Evolutionary conservation across 1,284 basidiomycete genomes (phyloP).

Genomic region (Puccinia triticina): DNA sequence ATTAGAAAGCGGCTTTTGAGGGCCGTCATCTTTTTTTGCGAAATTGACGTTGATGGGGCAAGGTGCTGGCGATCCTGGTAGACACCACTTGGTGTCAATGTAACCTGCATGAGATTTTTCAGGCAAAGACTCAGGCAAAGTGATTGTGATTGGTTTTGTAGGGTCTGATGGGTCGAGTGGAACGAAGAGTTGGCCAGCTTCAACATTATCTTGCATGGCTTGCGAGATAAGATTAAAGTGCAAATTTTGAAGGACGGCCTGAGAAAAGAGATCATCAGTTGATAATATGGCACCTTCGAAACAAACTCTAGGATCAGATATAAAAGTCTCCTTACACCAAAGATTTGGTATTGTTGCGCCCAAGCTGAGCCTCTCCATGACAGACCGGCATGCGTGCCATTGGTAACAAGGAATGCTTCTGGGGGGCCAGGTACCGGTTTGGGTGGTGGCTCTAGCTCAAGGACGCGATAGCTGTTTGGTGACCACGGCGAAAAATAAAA

Average conservation of each 20-base stretch:
- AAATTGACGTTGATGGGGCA: not conserved
- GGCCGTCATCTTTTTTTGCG: not conserved
- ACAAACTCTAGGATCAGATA: not conserved
- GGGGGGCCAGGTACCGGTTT: conserved; percentile 39
- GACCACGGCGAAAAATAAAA: not conserved
- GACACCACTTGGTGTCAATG: conserved; percentile 39
- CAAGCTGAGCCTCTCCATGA: conserved; percentile 47
- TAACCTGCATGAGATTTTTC: conserved; percentile 29
- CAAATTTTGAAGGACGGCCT: conserved; percentile 18
- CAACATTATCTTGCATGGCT: conserved; percentile 35
- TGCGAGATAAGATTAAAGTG: conserved; percentile 20
- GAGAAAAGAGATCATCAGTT: not conserved
- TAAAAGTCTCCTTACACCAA: conserved; percentile 19
- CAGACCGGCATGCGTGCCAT: conserved; percentile 34
- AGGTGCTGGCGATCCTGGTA: not conserved
- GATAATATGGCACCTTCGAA: not conserved
- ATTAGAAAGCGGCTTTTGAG: not conserved
- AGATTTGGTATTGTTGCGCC: conserved; percentile 46
- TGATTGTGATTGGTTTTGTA: conserved; percentile 18
- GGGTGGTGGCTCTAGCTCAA: conserved; percentile 31
- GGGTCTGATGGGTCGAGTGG: conserved; percentile 37
- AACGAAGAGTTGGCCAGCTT: conserved; percentile 37
- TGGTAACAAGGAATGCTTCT: conserved; percentile 31
- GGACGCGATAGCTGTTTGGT: conserved; percentile 14
- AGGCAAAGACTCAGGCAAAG: not conserved